Evolutionary conservation across 2,329 filamentous ascomycete genomes (phyloP).

Genomic region (Drechslera avenae): DNA sequence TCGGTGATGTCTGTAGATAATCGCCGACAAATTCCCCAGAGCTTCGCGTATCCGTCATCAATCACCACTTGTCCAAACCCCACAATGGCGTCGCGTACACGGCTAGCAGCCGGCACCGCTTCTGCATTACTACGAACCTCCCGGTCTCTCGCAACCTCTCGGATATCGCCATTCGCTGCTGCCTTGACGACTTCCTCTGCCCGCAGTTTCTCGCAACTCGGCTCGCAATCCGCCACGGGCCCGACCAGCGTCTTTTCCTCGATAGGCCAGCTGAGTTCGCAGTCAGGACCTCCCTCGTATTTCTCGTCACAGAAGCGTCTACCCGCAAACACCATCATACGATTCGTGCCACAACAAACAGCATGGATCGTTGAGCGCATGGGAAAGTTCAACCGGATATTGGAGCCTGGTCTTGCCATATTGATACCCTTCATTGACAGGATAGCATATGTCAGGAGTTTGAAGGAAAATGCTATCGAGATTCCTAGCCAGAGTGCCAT

Average conservation of each 20-base stretch:
- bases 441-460: constrained; percentile 95
- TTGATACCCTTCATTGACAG: constrained; percentile 89
- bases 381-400: constrained; percentile 94
- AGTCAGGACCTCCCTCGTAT: constrained; percentile 68
- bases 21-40: constrained; percentile 17
- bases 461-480: constrained; percentile 96
- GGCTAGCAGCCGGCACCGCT: constrained; percentile 39
- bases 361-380: constrained; percentile 99
- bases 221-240: constrained; percentile 32
- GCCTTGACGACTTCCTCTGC: constrained; percentile 20
- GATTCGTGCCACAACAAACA: constrained; percentile 98
- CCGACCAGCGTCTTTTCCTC: constrained; percentile 39
- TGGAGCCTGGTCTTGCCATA: constrained; percentile 88
- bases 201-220: constrained; percentile 42
- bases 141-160: constrained; percentile 20
- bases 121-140: constrained; percentile 34
- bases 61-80: constrained; percentile 20
- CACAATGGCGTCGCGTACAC: constrained; percentile 44
- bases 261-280: constrained; percentile 31
- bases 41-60: constrained; percentile 30
- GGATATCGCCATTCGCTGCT: constrained; percentile 27
- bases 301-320: constrained; percentile 70
- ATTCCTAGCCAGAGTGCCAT: constrained; percentile 98
- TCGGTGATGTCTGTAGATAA: constrained; percentile 19
- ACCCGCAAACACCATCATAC: constrained; percentile 91